A percentile compares a stretch with the other conserved stretches of the same genome.
Evolutionary conservation across 2,329 filamentous ascomycete species (phyloP).

Genomic region (Onygenales sp.): DNA sequence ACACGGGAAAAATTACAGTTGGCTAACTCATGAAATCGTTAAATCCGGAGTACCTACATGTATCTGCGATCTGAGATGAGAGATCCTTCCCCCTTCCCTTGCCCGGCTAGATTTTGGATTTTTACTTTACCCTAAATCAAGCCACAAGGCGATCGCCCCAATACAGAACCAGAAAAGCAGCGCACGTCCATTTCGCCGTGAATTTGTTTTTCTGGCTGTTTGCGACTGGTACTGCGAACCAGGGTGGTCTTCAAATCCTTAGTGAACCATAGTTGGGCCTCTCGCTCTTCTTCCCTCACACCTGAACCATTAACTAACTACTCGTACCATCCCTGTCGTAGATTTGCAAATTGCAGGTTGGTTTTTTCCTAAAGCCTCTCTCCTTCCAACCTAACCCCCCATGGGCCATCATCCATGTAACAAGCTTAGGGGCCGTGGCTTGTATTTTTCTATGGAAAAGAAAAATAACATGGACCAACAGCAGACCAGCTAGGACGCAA

Average conservation of each 20-base stretch:
- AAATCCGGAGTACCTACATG: too few relatives aligned
- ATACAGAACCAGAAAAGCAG: not conserved
- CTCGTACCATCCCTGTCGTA: not conserved
- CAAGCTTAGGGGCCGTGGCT: conserved; percentile 1
- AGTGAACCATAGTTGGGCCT: conserved; percentile 2
- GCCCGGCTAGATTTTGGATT: too few relatives aligned
- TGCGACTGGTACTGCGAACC: conserved; percentile 1
- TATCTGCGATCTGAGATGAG: not conserved
- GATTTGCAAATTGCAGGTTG: not conserved
- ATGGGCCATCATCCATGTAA: not conserved
- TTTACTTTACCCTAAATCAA: not conserved
- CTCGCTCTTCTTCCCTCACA: not conserved
- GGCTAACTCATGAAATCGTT: not conserved
- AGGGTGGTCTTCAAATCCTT: not conserved
- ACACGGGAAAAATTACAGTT: not conserved
- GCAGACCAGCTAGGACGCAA: not conserved
- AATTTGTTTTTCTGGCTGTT: not conserved
- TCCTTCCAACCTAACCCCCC: too few relatives aligned
- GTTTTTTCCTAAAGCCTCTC: not conserved
- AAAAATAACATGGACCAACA: not conserved
- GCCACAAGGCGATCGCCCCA: conserved; percentile 2
- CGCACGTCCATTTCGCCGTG: not conserved
- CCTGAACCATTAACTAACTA: too few relatives aligned
- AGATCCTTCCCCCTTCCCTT: too few relatives aligned
- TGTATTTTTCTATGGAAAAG: not conserved